A percentile compares a stretch with the other conserved stretches of the same genome.
Conservation (phyloP, 805 yeast genomes). For the Candida manassasensis region DNA sequence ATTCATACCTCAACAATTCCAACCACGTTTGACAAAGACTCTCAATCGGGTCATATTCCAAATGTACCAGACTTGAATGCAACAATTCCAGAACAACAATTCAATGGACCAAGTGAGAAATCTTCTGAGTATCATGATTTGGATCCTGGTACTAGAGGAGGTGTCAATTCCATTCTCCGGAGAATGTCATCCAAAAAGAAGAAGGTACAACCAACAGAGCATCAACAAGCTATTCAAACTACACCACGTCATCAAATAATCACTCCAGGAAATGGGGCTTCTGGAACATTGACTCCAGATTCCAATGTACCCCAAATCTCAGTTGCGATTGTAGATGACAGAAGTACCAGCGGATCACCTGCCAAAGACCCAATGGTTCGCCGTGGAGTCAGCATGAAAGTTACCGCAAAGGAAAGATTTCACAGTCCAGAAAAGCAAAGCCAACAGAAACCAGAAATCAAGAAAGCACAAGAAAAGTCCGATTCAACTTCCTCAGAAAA, state of each 20-base stretch:
- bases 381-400: conserved; percentile 57
- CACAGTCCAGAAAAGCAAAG: conserved; percentile 8
- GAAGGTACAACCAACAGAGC: conserved; percentile 13
- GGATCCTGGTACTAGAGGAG: conserved; percentile 29
- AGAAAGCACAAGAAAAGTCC: conserved; percentile 8
- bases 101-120: conserved; percentile 19
- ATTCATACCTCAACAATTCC: conserved; percentile 32
- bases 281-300: conserved; percentile 1
- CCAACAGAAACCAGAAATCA: conserved; percentile 6
- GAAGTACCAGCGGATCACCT: conserved; percentile 2
- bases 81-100: conserved; percentile 25
- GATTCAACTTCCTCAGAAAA: conserved; percentile 18
- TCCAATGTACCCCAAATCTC: conserved; percentile 1
- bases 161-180: conserved; percentile 34
- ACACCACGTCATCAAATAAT: neutral
- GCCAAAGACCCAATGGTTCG: conserved; percentile 43
- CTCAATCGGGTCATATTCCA: conserved; percentile 11
- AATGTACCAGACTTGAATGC: conserved; percentile 6
- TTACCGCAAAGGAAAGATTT: conserved; percentile 50
- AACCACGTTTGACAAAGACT: conserved; percentile 10
- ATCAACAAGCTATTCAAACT: conserved; percentile 4
- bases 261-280: conserved; percentile 9
- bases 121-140: conserved; percentile 21
- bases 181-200: conserved; percentile 31
- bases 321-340: conserved; percentile 1